Evolutionary conservation across 108 stramenopile species (phyloP).

Genomic region (Nitzschia sp.): DNA sequence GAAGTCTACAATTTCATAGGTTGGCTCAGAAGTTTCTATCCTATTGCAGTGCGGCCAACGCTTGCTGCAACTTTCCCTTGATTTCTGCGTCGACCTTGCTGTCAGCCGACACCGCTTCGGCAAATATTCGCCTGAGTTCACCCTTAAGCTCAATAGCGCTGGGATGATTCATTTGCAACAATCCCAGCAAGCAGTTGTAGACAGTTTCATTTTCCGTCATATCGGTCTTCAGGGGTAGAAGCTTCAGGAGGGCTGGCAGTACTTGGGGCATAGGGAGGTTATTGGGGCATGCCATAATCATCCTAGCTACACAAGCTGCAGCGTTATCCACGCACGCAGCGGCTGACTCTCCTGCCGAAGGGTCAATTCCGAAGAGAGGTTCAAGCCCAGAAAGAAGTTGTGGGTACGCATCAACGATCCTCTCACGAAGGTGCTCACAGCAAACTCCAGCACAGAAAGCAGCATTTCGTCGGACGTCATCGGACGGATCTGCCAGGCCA

Average conservation of each 20-base stretch:
- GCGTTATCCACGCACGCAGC: conserved; percentile 92
- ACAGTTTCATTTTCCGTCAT: conserved; percentile 96
- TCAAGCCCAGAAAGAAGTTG: conserved; percentile 78
- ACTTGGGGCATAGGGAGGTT: conserved; percentile 87
- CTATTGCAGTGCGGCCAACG: conserved; percentile 38
- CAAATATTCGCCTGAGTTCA: conserved; percentile 72
- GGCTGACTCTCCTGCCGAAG: conserved; percentile 62
- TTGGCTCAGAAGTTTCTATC: neutral
- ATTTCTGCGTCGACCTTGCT: conserved; percentile 81
- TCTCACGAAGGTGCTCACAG: conserved; percentile 81
- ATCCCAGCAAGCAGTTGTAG: conserved; percentile 88
- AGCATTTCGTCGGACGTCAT: conserved; percentile 90
- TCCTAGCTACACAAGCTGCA: conserved; percentile 86
- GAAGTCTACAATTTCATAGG: neutral
- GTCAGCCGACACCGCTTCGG: conserved; percentile 58
- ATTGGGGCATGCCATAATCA: conserved; percentile 89
- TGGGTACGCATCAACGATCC: conserved; percentile 59
- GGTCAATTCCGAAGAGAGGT: conserved; percentile 81
- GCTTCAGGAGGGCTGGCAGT: conserved; percentile 83
- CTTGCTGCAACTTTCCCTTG: conserved; percentile 73
- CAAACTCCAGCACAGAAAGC: conserved; percentile 92
- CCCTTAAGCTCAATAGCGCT: conserved; percentile 65
- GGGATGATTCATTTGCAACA: conserved; percentile 85
- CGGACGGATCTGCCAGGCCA: conserved; percentile 82
- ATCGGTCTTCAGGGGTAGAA: conserved; percentile 91